A percentile compares a stretch with the other conserved stretches of the same genome.
phyloP scores from a whole-genome alignment of 1,284 basidiomycete genomes.

The Ganoderma multipileum region DNA sequence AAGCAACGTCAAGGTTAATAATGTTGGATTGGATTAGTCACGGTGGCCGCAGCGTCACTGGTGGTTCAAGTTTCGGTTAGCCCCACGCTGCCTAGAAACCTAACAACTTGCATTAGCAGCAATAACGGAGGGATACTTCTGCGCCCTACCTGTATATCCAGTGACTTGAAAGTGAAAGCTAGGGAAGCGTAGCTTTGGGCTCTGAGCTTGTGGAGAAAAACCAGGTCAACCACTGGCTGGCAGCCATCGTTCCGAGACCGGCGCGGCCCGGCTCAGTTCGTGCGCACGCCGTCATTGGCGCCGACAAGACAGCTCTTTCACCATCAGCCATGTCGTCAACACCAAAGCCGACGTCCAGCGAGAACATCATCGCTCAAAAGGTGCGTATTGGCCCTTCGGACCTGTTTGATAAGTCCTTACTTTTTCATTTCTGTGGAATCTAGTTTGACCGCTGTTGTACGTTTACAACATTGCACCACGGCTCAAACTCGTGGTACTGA shows the following conservation, averaged over 20 bases:
- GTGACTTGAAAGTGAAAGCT: background rate
- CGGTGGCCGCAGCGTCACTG: too few species aligned
- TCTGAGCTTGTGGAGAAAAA: background rate
- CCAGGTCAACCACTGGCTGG: background rate
- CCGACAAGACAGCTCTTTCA: conserved; percentile 23
- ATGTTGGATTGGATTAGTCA: too few species aligned
- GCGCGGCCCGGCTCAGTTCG: background rate
- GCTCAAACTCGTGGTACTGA: conserved; percentile 5
- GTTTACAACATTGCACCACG: conserved; percentile 43
- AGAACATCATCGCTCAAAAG: conserved; percentile 88
- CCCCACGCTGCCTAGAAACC: too few species aligned
- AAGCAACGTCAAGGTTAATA: background rate
- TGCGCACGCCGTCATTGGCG: conserved; percentile 7
- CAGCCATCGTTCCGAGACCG: too few species aligned
- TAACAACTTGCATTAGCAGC: too few species aligned
- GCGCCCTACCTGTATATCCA: too few species aligned
- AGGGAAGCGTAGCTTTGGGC: background rate
- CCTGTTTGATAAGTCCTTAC: background rate
- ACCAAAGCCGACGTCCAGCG: conserved; percentile 75
- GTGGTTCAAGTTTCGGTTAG: too few species aligned
- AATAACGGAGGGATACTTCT: too few species aligned
- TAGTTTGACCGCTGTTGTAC: conserved; percentile 93
- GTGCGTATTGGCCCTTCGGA: conserved; percentile 47
- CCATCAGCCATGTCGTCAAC: conserved; percentile 52
- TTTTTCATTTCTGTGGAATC: conserved; percentile 8